Conservation (phyloP, 2,329 filamentous ascomycete genomes). For the Fusarium nurragi region DNA sequence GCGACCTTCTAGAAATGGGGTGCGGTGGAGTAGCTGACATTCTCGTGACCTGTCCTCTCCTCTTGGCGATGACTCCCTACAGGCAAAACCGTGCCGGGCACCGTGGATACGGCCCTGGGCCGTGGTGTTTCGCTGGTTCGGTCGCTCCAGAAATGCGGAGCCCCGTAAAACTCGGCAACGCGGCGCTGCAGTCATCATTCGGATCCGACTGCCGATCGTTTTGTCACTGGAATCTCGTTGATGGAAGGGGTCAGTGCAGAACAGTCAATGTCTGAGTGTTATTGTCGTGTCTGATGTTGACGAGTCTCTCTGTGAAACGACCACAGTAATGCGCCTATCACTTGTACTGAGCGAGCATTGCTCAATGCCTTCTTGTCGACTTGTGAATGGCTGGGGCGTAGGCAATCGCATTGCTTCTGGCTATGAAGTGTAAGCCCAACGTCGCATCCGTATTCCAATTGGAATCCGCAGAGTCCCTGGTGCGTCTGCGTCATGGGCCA, state of each 20-base stretch:
- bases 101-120: background rate
- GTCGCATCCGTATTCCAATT: constrained; percentile 23
- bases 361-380: constrained; percentile 3
- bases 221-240: constrained; percentile 25
- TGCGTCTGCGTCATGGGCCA: background rate
- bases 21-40: constrained; percentile 8
- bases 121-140: background rate
- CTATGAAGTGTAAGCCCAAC: constrained; percentile 8
- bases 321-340: constrained; percentile 3
- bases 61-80: constrained; percentile 27
- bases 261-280: background rate
- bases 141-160: background rate
- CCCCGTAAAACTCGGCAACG: background rate
- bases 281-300: background rate
- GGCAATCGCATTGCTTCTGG: constrained; percentile 16
- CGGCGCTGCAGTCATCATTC: constrained; percentile 14
- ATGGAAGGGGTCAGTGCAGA: background rate
- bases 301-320: background rate
- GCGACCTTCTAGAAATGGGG: constrained; percentile 31
- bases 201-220: constrained; percentile 27
- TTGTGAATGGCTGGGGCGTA: constrained; percentile 8
- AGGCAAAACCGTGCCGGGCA: constrained; percentile 12
- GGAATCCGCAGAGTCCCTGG: too few relatives aligned
- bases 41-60: constrained; percentile 15
- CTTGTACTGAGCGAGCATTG: background rate